These are phyloP conservation scores for Flaveria linearis DNA, from an alignment of 129 eudicot genomes.

Conservation along the genomic window DNA sequence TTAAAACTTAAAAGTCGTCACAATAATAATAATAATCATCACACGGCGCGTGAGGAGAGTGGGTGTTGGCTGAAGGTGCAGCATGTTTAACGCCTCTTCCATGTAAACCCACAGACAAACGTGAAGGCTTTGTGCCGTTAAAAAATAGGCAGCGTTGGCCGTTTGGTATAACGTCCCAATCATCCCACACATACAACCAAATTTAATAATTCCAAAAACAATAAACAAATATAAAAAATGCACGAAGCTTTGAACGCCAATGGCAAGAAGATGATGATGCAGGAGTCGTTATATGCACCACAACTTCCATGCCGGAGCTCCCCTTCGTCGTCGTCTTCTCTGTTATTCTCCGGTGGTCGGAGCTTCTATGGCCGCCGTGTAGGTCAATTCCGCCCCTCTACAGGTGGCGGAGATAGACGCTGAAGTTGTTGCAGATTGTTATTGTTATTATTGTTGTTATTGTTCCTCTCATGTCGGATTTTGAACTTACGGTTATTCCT, in stretches of 20 bases:
- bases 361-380: slow-evolving; percentile 50
- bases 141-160: slow-evolving; percentile 29
- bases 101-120: slow-evolving; percentile 22
- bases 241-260: slow-evolving; percentile 34
- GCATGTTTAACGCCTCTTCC: slow-evolving; percentile 35
- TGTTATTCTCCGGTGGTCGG: slow-evolving; percentile 31
- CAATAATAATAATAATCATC: too few species aligned
- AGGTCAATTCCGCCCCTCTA: slow-evolving; percentile 32
- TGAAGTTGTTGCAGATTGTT: slow-evolving; percentile 1
- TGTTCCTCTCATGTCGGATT: slow-evolving; percentile 3
- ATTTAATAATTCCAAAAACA: slow-evolving; percentile 9
- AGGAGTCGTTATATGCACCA: slow-evolving; percentile 40
- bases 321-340: slow-evolving; percentile 41
- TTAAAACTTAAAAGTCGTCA: too few species aligned
- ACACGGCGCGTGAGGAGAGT: slow-evolving; percentile 22
- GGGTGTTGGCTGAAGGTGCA: not conserved
- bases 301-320: slow-evolving; percentile 46
- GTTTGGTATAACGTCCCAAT: slow-evolving; percentile 67
- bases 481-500: slow-evolving; percentile 22
- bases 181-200: slow-evolving; percentile 40
- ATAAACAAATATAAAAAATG: not conserved
- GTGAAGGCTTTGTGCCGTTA: slow-evolving; percentile 23
- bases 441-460: not conserved
- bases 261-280: slow-evolving; percentile 20
- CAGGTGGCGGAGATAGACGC: slow-evolving; percentile 35